phyloP scores from a whole-genome alignment of 768 basidiomycete genomes.

The Tricholoma sp. region DNA sequence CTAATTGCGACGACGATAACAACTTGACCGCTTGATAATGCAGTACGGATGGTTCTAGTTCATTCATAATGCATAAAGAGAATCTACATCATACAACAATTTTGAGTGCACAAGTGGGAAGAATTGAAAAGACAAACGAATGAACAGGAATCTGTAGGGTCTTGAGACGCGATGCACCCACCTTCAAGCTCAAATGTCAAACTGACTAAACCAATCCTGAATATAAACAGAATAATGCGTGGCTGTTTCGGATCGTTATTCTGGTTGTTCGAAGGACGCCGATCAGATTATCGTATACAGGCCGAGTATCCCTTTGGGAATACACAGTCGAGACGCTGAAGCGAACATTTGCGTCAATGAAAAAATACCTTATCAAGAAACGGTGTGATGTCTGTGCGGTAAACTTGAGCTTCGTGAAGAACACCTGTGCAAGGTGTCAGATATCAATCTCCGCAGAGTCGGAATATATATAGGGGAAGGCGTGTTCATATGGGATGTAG shows the following conservation, averaged over 20 bases:
- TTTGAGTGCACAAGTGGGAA: too few relatives aligned
- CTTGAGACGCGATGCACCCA: background rate
- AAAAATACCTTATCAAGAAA: background rate
- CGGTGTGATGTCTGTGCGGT: background rate
- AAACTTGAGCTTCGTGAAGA: background rate
- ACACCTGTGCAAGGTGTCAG: background rate
- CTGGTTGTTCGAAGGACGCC: background rate
- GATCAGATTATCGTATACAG: background rate
- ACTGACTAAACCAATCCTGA: background rate
- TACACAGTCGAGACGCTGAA: background rate
- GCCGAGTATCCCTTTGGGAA: background rate
- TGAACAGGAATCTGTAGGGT: too few relatives aligned
- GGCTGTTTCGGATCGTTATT: background rate
- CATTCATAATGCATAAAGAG: too few relatives aligned
- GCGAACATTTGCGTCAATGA: background rate
- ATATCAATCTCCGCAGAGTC: background rate
- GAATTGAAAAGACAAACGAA: too few relatives aligned
- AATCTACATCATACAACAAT: too few relatives aligned
- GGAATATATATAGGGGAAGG: background rate
- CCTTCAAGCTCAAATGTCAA: background rate
- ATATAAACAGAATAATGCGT: background rate
- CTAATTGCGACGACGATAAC: too few relatives aligned
- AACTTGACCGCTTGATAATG: too few relatives aligned
- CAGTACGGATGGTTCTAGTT: too few relatives aligned
- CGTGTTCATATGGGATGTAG: too few relatives aligned